These are phyloP conservation scores for Amborella trichopoda DNA, from an alignment of 164 flowering plant species.

Conservation along the genomic window DNA sequence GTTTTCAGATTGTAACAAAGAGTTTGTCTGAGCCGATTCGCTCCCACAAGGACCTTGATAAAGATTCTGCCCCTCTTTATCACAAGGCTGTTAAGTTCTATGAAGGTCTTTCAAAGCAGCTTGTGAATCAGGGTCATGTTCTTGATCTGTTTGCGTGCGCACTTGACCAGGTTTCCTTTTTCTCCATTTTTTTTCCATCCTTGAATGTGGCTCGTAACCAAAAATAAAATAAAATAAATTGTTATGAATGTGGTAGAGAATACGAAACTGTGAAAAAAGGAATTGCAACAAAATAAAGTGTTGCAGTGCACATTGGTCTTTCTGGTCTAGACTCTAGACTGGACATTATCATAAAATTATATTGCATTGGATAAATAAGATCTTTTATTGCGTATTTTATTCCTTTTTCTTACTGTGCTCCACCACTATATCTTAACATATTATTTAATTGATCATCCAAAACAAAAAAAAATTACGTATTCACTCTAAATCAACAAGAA, in stretches of 20 bases:
- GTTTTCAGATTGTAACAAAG: conserved; percentile 78
- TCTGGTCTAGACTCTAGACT: no score
- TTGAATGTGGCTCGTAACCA: background rate
- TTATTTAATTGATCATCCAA: no score
- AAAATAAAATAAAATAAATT: background rate
- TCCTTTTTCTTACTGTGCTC: no score
- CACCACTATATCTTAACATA: no score
- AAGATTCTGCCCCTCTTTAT: conserved; percentile 78
- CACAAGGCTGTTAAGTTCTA: conserved; percentile 86
- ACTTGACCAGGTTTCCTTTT: conserved; percentile 71
- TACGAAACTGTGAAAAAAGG: no score
- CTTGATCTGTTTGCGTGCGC: conserved; percentile 94
- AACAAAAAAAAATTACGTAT: no score
- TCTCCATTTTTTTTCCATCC: background rate
- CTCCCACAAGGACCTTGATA: conserved; percentile 94
- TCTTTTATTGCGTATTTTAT: no score
- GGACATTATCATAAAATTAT: no score
- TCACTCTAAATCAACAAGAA: no score
- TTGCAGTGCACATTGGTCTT: no score
- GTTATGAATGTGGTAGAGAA: background rate
- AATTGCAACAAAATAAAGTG: no score
- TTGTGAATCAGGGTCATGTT: conserved; percentile 90
- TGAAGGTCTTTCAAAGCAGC: conserved; percentile 89
- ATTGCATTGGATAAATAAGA: no score
- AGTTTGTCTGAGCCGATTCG: conserved; percentile 85